Base-by-base conservation (phyloP, 78 protist genomes). In the Cavenderia fasciculata region DNA sequence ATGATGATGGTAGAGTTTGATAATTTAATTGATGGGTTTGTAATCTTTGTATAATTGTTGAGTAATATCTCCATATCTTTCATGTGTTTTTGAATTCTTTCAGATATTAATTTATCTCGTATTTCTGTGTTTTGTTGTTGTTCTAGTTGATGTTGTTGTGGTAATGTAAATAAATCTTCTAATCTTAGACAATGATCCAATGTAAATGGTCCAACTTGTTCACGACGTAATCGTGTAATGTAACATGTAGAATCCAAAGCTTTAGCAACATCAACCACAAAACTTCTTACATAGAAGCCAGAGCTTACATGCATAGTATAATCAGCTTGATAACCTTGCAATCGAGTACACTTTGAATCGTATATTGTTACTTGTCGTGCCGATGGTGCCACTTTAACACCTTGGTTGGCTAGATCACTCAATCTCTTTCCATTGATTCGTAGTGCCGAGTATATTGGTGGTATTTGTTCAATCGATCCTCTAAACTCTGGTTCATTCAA, bases 201-300 rank as follows among this genome's bases (percentile, higher is more conserved):
- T 2, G 6, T 21, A 68, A 74, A 74, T 14, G 68, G 68, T 11
- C 84, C 84, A 4, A 57, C 84, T 25, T 36, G n/a, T 18, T 41
- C 40, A 34, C 84, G 59, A 41, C 5, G 16, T 7, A 74, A 38
- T 4, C 40, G 38, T 2, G 21, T 10, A 16, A 36, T 5, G 38
- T 74, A 74, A 23, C 57, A 27, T 14, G 0, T 2, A 7, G 68
- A 57, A 4, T 57, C 27, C 34, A 74, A 23, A 5, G 41, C 29
- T 38, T 41, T 36, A 5, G 84, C 63, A 2, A 74, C 1, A 40
- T 74, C 84, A 12, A n/a, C 57, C 10, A 57, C 25, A 8, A 43
- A 57, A 1, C 69, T 57, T 40, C 84, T 21, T 21, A 74, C 84
- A 40, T 74, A 74, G 68, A 74, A 74, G 1, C 84, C 84, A 14